Evolutionary conservation across 495 filamentous ascomycete genomes (phyloP).

Genomic region (Jackrogersella multiformis): DNA sequence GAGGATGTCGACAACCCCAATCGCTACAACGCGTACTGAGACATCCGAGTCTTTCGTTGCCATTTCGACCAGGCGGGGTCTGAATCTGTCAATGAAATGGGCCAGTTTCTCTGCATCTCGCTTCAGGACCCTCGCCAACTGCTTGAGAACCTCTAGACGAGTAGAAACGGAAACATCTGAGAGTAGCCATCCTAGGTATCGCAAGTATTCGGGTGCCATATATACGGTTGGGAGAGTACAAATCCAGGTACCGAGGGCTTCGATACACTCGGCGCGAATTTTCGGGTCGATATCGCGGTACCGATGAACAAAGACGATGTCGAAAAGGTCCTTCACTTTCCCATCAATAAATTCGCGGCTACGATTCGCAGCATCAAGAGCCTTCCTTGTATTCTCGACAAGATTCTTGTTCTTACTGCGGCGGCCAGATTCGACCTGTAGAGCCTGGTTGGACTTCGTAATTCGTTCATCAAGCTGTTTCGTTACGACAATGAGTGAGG

Average conservation of each 20-base stretch:
- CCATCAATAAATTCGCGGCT: constrained; percentile 71
- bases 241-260: constrained; percentile 88
- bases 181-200: constrained; percentile 94
- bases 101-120: constrained; percentile 80
- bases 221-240: constrained; percentile 81
- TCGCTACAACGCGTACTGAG: constrained; percentile 76
- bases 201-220: constrained; percentile 84
- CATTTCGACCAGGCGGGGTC: constrained; percentile 91
- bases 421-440: constrained; percentile 79
- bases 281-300: constrained; percentile 92
- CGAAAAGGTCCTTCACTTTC: constrained; percentile 81
- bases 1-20: constrained; percentile 82
- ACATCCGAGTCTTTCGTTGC: constrained; percentile 82
- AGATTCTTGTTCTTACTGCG: constrained; percentile 70
- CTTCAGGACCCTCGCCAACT: constrained; percentile 79
- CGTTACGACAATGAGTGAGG: constrained; percentile 71
- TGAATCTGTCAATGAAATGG: constrained; percentile 89
- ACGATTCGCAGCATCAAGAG: constrained; percentile 70
- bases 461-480: constrained; percentile 70
- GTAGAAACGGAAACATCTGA: constrained; percentile 77
- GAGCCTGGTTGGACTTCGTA: constrained; percentile 82
- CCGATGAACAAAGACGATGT: constrained; percentile 90
- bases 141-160: constrained; percentile 79
- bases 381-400: constrained; percentile 70
- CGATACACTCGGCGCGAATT: constrained; percentile 85